phyloP scores from a whole-genome alignment of 2,329 filamentous ascomycete genomes.

The Biscogniauxia mediterranea region DNA sequence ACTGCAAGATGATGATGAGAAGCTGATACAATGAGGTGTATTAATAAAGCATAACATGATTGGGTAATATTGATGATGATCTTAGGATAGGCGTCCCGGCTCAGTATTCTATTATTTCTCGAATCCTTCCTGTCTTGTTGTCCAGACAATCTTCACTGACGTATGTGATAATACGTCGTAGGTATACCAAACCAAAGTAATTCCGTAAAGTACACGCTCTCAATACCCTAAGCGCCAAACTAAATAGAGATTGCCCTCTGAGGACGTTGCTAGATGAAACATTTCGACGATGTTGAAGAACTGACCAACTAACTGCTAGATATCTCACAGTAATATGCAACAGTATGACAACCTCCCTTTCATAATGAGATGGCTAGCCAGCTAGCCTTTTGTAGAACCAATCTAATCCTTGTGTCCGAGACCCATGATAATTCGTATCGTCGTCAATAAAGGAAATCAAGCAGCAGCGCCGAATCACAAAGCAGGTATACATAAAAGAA shows the following conservation, averaged over 20 bases:
- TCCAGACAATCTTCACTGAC: not conserved
- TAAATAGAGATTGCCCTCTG: not conserved
- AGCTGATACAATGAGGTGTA: not conserved
- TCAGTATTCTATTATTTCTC: not conserved
- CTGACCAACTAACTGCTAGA: not conserved
- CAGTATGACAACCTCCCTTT: not conserved
- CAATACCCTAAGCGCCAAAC: not conserved
- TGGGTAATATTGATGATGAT: not conserved
- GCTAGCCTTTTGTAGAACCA: not conserved
- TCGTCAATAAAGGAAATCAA: not conserved
- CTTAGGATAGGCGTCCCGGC: not conserved
- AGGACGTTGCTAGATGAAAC: not conserved
- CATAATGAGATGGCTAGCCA: slow-evolving; percentile 1
- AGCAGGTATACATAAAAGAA: not conserved
- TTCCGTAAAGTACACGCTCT: not conserved
- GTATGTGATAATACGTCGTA: not conserved
- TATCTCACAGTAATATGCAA: not conserved
- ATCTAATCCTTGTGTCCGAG: not conserved
- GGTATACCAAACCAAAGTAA: not conserved
- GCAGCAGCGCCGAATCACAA: not conserved
- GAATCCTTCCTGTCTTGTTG: not conserved
- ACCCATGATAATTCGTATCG: slow-evolving; percentile 1
- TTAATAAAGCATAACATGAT: not conserved
- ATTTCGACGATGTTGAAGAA: not conserved
- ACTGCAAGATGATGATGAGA: not conserved